Conservation (phyloP, 257 asterid genomes). For the Nicotiana tomentosiformis region DNA sequence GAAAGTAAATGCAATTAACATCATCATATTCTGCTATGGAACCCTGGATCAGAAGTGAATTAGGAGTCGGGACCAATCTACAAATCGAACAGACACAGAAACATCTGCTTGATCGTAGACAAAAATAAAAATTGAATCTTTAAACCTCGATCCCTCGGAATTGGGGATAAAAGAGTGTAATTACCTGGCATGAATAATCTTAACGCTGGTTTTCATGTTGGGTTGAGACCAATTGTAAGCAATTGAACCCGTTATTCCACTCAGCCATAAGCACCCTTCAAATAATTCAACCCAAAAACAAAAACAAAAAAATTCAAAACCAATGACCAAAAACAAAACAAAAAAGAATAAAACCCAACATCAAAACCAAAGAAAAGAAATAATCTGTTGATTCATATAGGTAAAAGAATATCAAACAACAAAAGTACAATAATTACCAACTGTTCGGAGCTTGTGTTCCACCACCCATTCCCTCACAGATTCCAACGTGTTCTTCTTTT, state of each 20-base stretch:
- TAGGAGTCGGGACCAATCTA: neutral
- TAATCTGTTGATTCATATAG: neutral
- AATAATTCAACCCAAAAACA: conserved; percentile 16
- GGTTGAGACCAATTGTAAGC: conserved; percentile 97
- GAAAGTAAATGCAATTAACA: neutral
- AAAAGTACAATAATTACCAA: conserved; percentile 34
- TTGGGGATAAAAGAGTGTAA: neutral
- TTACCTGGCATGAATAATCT: conserved; percentile 89
- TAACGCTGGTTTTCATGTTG: conserved; percentile 83
- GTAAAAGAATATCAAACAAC: neutral
- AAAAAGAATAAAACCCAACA: neutral
- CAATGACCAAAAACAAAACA: neutral
- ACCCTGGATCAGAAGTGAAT: neutral
- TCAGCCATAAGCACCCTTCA: conserved; percentile 35
- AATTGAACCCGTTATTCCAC: conserved; percentile 78
- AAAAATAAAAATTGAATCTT: neutral
- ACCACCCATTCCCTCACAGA: conserved; percentile 73
- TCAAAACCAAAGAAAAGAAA: neutral
- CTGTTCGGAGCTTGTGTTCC: conserved; percentile 77
- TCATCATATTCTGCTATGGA: neutral
- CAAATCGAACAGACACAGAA: neutral
- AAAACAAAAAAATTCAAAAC: neutral
- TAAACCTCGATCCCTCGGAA: neutral
- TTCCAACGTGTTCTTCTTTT: conserved; percentile 42
- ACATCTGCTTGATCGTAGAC: neutral